These are phyloP conservation scores for Picea abies DNA, from an alignment of 83 land plant species.

Conservation along the genomic window DNA sequence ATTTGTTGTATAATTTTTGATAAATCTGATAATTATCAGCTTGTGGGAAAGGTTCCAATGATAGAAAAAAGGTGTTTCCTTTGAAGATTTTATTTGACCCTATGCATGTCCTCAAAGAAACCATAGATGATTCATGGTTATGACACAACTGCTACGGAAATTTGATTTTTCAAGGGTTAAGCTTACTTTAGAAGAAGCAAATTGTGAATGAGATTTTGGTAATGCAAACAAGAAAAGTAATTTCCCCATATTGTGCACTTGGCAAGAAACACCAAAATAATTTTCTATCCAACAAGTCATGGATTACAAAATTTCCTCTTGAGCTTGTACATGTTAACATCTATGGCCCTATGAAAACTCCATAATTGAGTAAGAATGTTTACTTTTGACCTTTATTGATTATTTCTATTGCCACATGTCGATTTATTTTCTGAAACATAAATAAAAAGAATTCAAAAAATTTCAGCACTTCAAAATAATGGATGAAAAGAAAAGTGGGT, in stretches of 20 bases:
- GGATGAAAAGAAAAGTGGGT: no score
- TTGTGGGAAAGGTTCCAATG: no score
- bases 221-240: not conserved
- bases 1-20: no score
- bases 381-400: no score
- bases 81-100: not conserved
- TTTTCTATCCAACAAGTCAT: not conserved
- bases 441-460: no score
- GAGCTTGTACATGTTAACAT: not conserved
- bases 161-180: not conserved
- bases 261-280: not conserved
- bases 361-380: no score
- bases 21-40: no score
- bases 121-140: not conserved
- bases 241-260: not conserved
- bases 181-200: not conserved
- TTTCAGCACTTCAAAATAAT: no score
- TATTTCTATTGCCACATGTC: no score
- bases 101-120: no score
- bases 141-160: not conserved
- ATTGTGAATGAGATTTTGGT: not conserved
- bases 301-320: not conserved
- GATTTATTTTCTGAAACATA: no score
- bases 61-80: no score
- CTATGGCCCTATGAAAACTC: not conserved